Conservation (phyloP, 2,329 filamentous ascomycete genomes). For the Beauveria sp. region DNA sequence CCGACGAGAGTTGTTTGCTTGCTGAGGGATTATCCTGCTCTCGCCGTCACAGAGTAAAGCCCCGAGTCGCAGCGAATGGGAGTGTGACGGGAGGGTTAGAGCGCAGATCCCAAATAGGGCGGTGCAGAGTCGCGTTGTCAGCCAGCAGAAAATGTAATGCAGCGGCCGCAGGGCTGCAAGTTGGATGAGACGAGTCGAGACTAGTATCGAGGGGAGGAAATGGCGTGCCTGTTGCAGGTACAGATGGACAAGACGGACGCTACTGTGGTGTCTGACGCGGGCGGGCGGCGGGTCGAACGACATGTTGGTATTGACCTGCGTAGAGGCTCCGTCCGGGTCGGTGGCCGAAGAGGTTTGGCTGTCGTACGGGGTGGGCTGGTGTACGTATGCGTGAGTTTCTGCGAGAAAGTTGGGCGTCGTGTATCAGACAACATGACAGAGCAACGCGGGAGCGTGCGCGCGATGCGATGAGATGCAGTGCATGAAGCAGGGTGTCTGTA, state of each 20-base stretch:
- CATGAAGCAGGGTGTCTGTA: background rate
- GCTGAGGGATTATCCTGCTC: slow-evolving; percentile 2
- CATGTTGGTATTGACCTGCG: background rate
- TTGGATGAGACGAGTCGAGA: background rate
- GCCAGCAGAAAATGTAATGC: no score
- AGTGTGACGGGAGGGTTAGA: background rate
- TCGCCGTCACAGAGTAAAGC: background rate
- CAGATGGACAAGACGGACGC: background rate
- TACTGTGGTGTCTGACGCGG: background rate
- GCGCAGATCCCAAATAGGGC: background rate
- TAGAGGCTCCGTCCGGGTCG: background rate
- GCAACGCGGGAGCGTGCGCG: background rate
- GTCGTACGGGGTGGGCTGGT: background rate
- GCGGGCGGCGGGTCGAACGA: background rate
- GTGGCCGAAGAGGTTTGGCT: background rate
- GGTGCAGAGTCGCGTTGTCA: no score
- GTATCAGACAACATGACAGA: background rate
- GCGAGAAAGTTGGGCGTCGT: background rate
- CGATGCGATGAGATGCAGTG: background rate
- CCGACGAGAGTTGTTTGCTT: slow-evolving; percentile 1
- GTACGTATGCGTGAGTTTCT: background rate
- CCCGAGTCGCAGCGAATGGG: background rate
- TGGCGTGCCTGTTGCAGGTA: slow-evolving; percentile 3
- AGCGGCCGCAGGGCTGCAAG: no score
- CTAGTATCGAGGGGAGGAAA: background rate